These are phyloP conservation scores for Lipomyces chichibuensis DNA, from an alignment of 805 yeast genomes.

Conservation along the genomic window DNA sequence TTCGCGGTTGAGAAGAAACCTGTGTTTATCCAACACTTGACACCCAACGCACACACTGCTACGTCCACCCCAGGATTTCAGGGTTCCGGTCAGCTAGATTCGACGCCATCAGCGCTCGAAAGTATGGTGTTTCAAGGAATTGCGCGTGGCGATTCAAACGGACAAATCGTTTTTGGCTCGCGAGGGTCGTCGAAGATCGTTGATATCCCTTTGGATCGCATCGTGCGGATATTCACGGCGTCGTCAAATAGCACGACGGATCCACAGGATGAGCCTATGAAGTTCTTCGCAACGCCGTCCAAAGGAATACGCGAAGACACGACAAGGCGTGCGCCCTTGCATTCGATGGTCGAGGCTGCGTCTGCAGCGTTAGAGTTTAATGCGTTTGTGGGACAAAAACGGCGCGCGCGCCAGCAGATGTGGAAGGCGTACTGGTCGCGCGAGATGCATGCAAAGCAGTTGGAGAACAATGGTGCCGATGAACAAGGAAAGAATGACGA, in stretches of 20 bases:
- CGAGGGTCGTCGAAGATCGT: conserved; percentile 18
- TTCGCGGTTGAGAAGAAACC: conserved; percentile 46
- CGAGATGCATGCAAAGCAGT: neutral
- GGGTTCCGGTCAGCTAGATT: conserved; percentile 10
- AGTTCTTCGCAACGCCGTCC: conserved; percentile 25
- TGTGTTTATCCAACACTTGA: neutral
- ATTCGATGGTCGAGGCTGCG: conserved; percentile 37
- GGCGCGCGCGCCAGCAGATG: conserved; percentile 39
- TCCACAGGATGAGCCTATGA: conserved; percentile 28
- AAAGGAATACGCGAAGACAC: conserved; percentile 17
- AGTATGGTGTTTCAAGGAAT: conserved; percentile 1
- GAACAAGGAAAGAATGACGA: neutral
- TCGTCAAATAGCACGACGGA: conserved; percentile 15
- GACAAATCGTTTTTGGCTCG: conserved; percentile 31
- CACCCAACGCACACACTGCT: conserved; percentile 6
- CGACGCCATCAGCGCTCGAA: conserved; percentile 12
- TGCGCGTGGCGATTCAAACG: conserved; percentile 16
- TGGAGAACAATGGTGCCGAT: neutral
- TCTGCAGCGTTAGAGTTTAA: conserved; percentile 39
- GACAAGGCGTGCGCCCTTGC: conserved; percentile 20
- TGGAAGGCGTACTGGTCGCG: conserved; percentile 45
- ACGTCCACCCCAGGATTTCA: conserved; percentile 8
- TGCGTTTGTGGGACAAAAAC: conserved; percentile 39
- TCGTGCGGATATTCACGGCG: conserved; percentile 20
- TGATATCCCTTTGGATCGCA: conserved; percentile 21